Conservation (phyloP, 305 asterid genomes). For the Striga hermonthica region DNA sequence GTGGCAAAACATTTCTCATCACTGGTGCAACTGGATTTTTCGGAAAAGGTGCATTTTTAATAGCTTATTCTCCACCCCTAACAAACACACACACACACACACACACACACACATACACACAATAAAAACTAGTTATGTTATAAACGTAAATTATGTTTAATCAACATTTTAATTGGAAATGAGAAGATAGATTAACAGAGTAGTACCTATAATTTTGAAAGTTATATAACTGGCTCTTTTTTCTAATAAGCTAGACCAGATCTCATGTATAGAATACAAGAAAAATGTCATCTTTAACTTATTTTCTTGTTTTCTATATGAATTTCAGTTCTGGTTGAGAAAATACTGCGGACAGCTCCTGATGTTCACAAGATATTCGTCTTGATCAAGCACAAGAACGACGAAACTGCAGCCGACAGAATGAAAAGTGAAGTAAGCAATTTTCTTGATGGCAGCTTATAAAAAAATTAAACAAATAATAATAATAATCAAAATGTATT, state of each 20-base stretch:
- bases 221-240: neutral
- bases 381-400: slow-evolving; percentile 6
- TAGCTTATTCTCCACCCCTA: too few species aligned
- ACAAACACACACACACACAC: too few species aligned
- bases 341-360: slow-evolving; percentile 80
- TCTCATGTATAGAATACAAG: neutral
- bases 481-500: too few species aligned
- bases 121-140: too few species aligned
- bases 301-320: neutral
- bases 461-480: too few species aligned
- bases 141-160: too few species aligned
- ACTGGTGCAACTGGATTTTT: slow-evolving; percentile 89
- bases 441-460: too few species aligned
- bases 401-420: slow-evolving; percentile 50
- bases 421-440: slow-evolving; percentile 69
- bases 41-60: slow-evolving; percentile 55
- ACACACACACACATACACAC: too few species aligned
- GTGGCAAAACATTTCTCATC: slow-evolving; percentile 56
- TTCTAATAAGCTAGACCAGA: neutral
- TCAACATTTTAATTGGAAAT: too few species aligned
- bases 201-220: neutral
- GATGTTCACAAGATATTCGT: slow-evolving; percentile 8
- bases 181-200: neutral
- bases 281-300: neutral
- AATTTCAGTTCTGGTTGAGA: slow-evolving; percentile 80